Percentiles rank a stretch among this genome's conserved stretches.
phyloP scores from a whole-genome alignment of 306 rosid species.

The Sechiopsis laciniata region DNA sequence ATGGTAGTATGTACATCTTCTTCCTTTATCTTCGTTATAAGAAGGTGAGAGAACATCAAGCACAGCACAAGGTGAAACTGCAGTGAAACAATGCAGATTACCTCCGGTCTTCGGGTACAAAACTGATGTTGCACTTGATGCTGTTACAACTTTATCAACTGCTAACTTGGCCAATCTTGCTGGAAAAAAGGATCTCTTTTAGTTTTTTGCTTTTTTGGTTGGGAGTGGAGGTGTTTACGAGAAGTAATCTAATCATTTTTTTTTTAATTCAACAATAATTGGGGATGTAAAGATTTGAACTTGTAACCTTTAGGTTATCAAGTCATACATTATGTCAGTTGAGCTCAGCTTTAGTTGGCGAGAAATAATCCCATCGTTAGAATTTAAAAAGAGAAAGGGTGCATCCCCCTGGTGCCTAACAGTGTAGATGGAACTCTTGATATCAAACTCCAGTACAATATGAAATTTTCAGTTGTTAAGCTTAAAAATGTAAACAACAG shows the following conservation, averaged over 20 bases:
- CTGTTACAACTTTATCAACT: slow-evolving; percentile 61
- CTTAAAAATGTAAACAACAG: not conserved
- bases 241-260: not conserved
- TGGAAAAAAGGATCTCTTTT: slow-evolving; percentile 24
- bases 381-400: not conserved
- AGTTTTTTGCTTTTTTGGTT: not conserved
- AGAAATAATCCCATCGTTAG: no score
- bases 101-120: slow-evolving; percentile 77
- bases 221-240: not conserved
- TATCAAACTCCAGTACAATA: not conserved
- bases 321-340: no score
- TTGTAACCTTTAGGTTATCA: no score
- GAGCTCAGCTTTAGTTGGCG: no score
- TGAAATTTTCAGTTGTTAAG: not conserved
- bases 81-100: slow-evolving; percentile 83
- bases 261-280: no score
- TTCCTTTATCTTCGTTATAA: slow-evolving; percentile 66
- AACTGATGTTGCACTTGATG: slow-evolving; percentile 65
- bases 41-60: slow-evolving; percentile 85
- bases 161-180: slow-evolving; percentile 76
- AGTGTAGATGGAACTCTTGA: not conserved
- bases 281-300: no score
- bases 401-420: not conserved
- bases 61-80: slow-evolving; percentile 79
- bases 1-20: slow-evolving; percentile 74